These are phyloP conservation scores for Thuidium tamariscinum DNA, from an alignment of 225 moss, liverwort and hornwort species.

Conservation along the genomic window DNA sequence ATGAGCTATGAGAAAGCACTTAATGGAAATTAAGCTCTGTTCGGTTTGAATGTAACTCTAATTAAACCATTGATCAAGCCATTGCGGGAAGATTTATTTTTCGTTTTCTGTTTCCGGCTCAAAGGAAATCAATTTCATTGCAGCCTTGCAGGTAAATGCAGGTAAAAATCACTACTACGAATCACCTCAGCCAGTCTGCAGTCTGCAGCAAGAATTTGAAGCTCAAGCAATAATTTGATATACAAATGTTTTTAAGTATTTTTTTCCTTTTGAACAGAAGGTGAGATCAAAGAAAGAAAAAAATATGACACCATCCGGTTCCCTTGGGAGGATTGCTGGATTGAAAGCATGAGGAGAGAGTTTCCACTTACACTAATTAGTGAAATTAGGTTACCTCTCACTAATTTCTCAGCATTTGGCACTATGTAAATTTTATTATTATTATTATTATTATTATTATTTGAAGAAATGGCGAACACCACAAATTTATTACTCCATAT, in stretches of 20 bases:
- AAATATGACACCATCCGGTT: too few relatives aligned
- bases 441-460: too few relatives aligned
- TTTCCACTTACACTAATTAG: too few relatives aligned
- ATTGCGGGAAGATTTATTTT: neutral
- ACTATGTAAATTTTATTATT: too few relatives aligned
- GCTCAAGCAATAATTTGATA: neutral
- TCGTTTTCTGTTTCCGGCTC: neutral
- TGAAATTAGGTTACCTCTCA: too few relatives aligned
- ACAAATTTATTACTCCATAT: too few relatives aligned
- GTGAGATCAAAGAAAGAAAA: neutral
- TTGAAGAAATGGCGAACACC: too few relatives aligned
- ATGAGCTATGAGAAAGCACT: neutral
- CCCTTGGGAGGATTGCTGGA: neutral
- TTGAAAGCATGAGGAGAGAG: neutral
- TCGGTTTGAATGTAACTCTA: neutral
- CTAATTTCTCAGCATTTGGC: too few relatives aligned
- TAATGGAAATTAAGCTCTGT: neutral
- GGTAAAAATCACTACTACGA: neutral
- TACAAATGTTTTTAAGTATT: neutral
- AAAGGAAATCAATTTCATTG: neutral
- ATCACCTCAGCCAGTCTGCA: neutral
- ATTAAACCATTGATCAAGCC: neutral
- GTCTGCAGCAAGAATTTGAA: neutral
- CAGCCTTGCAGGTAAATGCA: too few relatives aligned
- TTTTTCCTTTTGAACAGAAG: accelerated